Percentiles rank a stretch among this genome's conserved stretches.
These are phyloP conservation scores for Penicillium dipodomyicola DNA, from an alignment of 495 filamentous ascomycete genomes.

Conservation along the genomic window DNA sequence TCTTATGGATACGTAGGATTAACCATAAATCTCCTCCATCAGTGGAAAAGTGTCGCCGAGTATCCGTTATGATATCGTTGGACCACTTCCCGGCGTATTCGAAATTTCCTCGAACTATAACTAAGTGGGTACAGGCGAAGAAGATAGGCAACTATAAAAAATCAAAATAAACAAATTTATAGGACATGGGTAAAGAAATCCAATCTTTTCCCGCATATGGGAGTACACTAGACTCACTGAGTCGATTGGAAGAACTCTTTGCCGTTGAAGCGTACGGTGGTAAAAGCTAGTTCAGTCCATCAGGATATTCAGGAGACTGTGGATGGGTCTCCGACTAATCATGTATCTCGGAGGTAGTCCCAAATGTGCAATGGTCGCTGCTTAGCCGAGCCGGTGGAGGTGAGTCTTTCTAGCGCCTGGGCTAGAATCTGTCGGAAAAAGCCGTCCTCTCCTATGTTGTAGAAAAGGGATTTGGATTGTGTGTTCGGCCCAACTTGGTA, in stretches of 20 bases:
- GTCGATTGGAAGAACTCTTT: neutral
- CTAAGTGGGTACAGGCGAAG: neutral
- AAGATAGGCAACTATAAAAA: neutral
- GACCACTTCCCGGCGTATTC: slow-evolving; percentile 4
- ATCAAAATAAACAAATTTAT: neutral
- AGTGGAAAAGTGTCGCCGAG: neutral
- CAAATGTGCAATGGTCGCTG: too few relatives aligned
- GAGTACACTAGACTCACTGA: neutral
- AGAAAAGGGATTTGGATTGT: too few relatives aligned
- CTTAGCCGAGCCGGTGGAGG: too few relatives aligned
- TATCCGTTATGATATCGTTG: slow-evolving; percentile 9
- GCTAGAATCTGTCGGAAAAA: too few relatives aligned
- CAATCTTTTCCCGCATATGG: neutral
- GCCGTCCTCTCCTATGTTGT: too few relatives aligned
- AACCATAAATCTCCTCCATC: neutral
- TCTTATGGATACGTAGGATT: neutral
- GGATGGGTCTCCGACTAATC: neutral
- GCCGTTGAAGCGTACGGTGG: neutral
- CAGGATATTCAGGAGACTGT: neutral
- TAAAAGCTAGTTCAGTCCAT: neutral
- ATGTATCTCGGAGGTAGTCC: neutral
- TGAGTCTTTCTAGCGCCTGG: too few relatives aligned
- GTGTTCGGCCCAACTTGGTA: too few relatives aligned
- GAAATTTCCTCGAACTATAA: slow-evolving; percentile 12
- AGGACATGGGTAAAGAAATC: neutral